Base-by-base conservation (phyloP, 1,139 yeast species). In the Zygosaccharomyces pseudobailii region DNA sequence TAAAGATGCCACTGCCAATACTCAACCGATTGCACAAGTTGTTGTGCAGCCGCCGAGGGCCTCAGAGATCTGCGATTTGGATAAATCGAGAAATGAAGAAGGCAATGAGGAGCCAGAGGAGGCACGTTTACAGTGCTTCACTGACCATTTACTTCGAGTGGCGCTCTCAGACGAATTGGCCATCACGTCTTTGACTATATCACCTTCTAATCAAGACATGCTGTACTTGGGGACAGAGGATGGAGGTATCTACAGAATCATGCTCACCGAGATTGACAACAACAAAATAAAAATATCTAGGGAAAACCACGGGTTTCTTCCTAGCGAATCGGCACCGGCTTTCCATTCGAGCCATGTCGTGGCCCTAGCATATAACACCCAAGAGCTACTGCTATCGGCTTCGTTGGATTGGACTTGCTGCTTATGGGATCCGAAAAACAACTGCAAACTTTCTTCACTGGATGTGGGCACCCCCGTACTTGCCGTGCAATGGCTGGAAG, bases 191-290 rank as follows among this genome's bases (percentile, higher is more conserved):
- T 25, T 61, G n/a, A 45, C 52, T 6, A 45, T 50, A 2, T 48
- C 59, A 9, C 54, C 57, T 4, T 46, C 49, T n/a, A 55, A 59
- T 40, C 50, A 52, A 3, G 52, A 55, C 9, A 41, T 49, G 32
- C n/a, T 60, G 4, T 60, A 55, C 35, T 30, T 56, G 9, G 63
- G 64, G n/a, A 48, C 57, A 10, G 62, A 55, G 38, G 62, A 60
- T 33, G 64, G 65, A 19, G 62, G 58, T 4, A 59, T 61, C 8
- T 61, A 57, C 48, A 58, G 55, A 42, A 25, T 61, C 8, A 30
- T 43, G 3, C 33, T 56, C 10, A 28, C 41, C 8, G 45, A 47
- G n/a, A 31, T 48, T 2, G 46, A 40, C 3, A 37, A 46, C 6
- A 31, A 41, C 8, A 40, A 40, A 5, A 21, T 54, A 32, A 34